Evolutionary conservation across 2,329 filamentous ascomycete genomes (phyloP), one percentile per base, ranked within the genome.

Genomic region (Arachnopeziza araneosa): DNA sequence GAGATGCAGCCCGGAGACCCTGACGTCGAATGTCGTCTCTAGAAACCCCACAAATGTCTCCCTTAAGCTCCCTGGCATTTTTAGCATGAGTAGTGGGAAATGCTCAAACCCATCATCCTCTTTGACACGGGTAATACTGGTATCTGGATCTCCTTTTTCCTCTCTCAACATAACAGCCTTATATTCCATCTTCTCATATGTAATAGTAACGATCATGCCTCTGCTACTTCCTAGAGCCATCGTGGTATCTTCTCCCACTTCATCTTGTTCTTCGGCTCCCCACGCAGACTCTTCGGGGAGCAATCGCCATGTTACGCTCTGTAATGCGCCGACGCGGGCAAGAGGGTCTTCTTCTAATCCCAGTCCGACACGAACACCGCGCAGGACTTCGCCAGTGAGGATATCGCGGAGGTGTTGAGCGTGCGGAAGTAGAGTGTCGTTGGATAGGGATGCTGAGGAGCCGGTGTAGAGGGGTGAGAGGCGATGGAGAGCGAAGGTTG

Each of bases 381-480:
- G 76, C 56, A 79, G 69, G 52, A 70, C 74, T 64, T 80, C 77
- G 60, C 77, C 76, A 52, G 74, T 75, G 19, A 80, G 69, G 58
- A 78, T 72, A 56, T 79, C 77, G 51, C 71, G 72, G 24, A 80
- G 71, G 8, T 72, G 72, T 49, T 70, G 73, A 24, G 77, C 74
- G 63, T 79, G 74, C 22, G 71, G 65, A 9, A 66, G 66, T 1
- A 79, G 70, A 50, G 64, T 62, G 3, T 62, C 59, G n/a, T 72
- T 69, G 57, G 69, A 58, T 51, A 78, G 70, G 5, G 75, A 69
- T 0, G 68, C 26, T 2, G 63, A 50, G 22, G 64, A 63, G 61
- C 74, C 74, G 54, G 75, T 73, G 66, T 78, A 75, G 19, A 80
- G 72, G 4, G 78, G 77, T n/a, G 78, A 79, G 14, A 77, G 58